Percentiles rank a stretch among this genome's conserved stretches.
Conservation (phyloP, 768 basidiomycete species). For the Myochromella boudieri region DNA sequence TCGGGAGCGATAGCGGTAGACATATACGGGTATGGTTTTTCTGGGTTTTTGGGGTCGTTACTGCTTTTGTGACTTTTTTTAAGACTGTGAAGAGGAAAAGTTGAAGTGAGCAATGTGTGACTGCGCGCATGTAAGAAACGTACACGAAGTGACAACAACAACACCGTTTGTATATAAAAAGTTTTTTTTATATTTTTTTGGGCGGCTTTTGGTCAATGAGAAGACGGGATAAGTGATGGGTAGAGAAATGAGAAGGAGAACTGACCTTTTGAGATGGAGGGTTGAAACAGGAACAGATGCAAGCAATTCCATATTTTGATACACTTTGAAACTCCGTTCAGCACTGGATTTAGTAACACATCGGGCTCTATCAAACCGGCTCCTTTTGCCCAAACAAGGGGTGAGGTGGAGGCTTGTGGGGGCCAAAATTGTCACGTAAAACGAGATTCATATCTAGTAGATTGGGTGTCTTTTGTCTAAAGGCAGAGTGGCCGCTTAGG, state of each 20-base stretch:
- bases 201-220: constrained; percentile 50
- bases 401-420: too few species aligned
- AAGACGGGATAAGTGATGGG: constrained; percentile 14
- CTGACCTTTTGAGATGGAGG: constrained; percentile 74
- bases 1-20: constrained; percentile 53
- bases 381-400: not conserved
- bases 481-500: not conserved
- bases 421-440: too few species aligned
- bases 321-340: constrained; percentile 42
- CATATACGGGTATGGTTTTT: constrained; percentile 60
- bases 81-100: constrained; percentile 36
- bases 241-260: constrained; percentile 20
- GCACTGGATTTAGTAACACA: constrained; percentile 1
- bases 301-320: constrained; percentile 29
- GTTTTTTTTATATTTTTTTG: constrained; percentile 70
- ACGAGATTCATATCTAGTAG: too few species aligned
- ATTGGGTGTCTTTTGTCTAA: too few species aligned
- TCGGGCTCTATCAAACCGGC: not conserved
- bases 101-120: constrained; percentile 12
- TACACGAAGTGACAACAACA: constrained; percentile 70
- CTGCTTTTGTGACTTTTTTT: constrained; percentile 83
- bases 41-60: constrained; percentile 72
- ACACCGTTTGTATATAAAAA: constrained; percentile 72
- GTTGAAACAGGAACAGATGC: constrained; percentile 42
- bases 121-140: constrained; percentile 23